Evolutionary conservation across 352 stramenopile genomes (phyloP), one percentile per base, ranked within the genome.

Genomic region (Phytophthora chlamydospora): DNA sequence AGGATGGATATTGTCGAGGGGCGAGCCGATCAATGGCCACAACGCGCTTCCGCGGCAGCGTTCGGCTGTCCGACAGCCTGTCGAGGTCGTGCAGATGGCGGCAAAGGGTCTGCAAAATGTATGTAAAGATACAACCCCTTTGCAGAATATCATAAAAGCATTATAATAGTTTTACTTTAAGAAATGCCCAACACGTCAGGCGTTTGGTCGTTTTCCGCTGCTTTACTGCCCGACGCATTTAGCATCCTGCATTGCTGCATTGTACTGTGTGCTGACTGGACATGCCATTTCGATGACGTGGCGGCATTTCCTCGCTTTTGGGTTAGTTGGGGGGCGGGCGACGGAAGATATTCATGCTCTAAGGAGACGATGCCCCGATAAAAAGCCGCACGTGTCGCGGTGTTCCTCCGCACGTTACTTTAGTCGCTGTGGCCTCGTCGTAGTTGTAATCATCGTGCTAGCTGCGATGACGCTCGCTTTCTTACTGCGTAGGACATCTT

Each of bases 201-300:
- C n/a, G n/a, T n/a, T n/a, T n/a, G n/a, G n/a, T n/a, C n/a, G n/a
- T 6, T 29, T 29, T 6, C 24, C 24, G n/a, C 31, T 52, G 44
- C 9, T 19, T n/a, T 27, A 35, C 24, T 29, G 24, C 24, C 24
- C 24, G 24, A 29, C 24, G 47, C 47, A 54, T 54, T 43, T 21
- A 19, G 33, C 12, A 51, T 59, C 29, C 31, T 21, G 2, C n/a
- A 49, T 58, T 58, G 50, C 50, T 39, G n/a, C 17, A 13, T 59
- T 42, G 51, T 50, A n/a, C 4, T 14, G 11, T 13, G 16, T 19
- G 10, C 34, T 56, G 35, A 56, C 34, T 45, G 48, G 21, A 51
- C 44, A 51, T 7, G 31, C 14, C 31, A 14, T 11, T 8, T 39
- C 9, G 19, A 36, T 14, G 21, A 14, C 14, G 21, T 24, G 21